These are phyloP conservation scores for Syncephalis fuscata DNA, from an alignment of 371 early-diverging fungal species.

Conservation along the genomic window DNA sequence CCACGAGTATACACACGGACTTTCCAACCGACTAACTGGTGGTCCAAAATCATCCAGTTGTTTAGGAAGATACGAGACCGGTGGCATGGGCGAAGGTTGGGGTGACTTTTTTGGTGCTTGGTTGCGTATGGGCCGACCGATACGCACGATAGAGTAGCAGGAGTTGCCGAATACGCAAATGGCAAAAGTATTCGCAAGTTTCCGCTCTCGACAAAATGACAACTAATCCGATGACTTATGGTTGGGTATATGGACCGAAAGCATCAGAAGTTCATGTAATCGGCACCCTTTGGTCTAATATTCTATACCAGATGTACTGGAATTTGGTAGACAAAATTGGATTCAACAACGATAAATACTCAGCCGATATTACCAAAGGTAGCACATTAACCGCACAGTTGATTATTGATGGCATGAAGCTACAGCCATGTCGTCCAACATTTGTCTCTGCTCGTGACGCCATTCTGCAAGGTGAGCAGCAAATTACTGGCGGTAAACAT, in stretches of 20 bases:
- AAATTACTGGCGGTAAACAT: constrained; percentile 55
- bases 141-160: constrained; percentile 18
- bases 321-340: constrained; percentile 51
- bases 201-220: constrained; percentile 63
- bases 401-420: constrained; percentile 80
- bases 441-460: constrained; percentile 80
- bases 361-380: constrained; percentile 22
- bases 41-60: constrained; percentile 26
- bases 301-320: constrained; percentile 80
- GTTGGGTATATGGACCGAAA: constrained; percentile 73
- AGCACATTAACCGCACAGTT: constrained; percentile 74
- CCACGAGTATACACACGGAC: constrained; percentile 40
- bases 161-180: constrained; percentile 70
- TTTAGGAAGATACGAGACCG: constrained; percentile 10
- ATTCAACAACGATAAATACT: constrained; percentile 24
- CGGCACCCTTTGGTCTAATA: constrained; percentile 94
- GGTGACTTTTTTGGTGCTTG: constrained; percentile 81
- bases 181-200: constrained; percentile 74
- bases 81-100: constrained; percentile 37
- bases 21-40: constrained; percentile 43
- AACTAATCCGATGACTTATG: constrained; percentile 82
- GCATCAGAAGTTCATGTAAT: constrained; percentile 83
- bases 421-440: constrained; percentile 80
- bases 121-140: constrained; percentile 37
- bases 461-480: constrained; percentile 47